Base-by-base conservation (phyloP, 1,139 yeast genomes). In the Candida neerlandica region DNA sequence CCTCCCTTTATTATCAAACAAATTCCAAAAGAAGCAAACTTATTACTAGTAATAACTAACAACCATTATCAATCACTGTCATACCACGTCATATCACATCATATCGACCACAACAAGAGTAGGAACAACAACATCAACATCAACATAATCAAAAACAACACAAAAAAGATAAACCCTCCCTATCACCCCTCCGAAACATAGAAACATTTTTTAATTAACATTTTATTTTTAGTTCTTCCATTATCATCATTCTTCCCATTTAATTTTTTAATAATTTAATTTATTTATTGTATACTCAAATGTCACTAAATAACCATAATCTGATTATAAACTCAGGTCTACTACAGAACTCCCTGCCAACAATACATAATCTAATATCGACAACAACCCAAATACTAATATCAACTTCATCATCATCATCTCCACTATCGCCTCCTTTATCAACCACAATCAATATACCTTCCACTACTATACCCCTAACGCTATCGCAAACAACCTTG, bases 311-410 rank as follows among this genome's bases (percentile, higher is more conserved):
- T n/a, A 37, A 21, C 29, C 41, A 37, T 3, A 37, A 21, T 10
- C 18, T 14, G 7, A 12, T 19, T 4, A 4, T 12, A 11, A 27
- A n/a, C 14, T 12, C 41, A 37, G 30, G 29, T 0, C 41, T 19
- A 21, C 41, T 37, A 37, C 29, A 37, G 41, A 21, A n/a, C 9
- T 7, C 27, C 16, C 50, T 14, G 33, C 40, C 29, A 15, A 42
- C 23, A 16, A 26, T 30, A 9, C 35, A 19, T 16, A 7, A 5
- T 12, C 27, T 38, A 30, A 15, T n/a, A 19, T 27, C 30, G 9
- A 21, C 26, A 33, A 12, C 45, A 35, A 30, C 39, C 11, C 35
- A 27, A 6, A 11, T 44, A 15, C 29, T 37, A 37, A 11, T 37
- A 37, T 37, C 41, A 21, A 7, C 41, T 5, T 6, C 41, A 23